Conservation (phyloP, 2,329 filamentous ascomycete species). For the Aspergillus quadricinctus region DNA sequence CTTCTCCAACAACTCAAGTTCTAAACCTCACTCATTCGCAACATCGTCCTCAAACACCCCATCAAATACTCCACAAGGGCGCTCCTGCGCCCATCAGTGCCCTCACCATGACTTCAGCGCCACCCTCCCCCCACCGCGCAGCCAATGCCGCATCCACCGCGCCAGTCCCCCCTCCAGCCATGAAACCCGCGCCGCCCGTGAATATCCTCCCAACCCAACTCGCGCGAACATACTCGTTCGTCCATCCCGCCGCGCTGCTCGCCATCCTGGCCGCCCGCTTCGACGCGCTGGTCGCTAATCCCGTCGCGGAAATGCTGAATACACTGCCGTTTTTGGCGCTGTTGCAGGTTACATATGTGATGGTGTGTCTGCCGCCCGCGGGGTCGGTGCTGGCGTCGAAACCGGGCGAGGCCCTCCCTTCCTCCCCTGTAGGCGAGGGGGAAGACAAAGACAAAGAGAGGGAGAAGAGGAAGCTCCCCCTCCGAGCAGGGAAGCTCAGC, state of each 20-base stretch:
- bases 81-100: conserved; percentile 7
- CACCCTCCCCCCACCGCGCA: neutral
- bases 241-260: conserved; percentile 65
- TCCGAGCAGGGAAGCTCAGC: conserved; percentile 17
- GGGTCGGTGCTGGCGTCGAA: conserved; percentile 30
- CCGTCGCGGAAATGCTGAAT: conserved; percentile 58
- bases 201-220: conserved; percentile 45
- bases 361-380: conserved; percentile 56
- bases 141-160: conserved; percentile 4
- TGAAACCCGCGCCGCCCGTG: conserved; percentile 38
- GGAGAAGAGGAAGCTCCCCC: conserved; percentile 6
- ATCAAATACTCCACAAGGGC: neutral
- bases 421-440: conserved; percentile 4
- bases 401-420: neutral
- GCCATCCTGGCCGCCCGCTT: conserved; percentile 62
- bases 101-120: neutral
- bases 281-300: conserved; percentile 62
- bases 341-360: conserved; percentile 59
- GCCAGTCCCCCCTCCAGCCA: conserved; percentile 11
- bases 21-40: neutral
- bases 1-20: neutral
- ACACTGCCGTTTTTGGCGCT: conserved; percentile 60
- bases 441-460: conserved; percentile 5
- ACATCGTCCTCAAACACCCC: neutral
- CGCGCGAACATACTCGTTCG: conserved; percentile 56